Evolutionary conservation across 352 stramenopile genomes (phyloP), one percentile per base, ranked within the genome.

Genomic region (Globisporangium rhizosaccharum): DNA sequence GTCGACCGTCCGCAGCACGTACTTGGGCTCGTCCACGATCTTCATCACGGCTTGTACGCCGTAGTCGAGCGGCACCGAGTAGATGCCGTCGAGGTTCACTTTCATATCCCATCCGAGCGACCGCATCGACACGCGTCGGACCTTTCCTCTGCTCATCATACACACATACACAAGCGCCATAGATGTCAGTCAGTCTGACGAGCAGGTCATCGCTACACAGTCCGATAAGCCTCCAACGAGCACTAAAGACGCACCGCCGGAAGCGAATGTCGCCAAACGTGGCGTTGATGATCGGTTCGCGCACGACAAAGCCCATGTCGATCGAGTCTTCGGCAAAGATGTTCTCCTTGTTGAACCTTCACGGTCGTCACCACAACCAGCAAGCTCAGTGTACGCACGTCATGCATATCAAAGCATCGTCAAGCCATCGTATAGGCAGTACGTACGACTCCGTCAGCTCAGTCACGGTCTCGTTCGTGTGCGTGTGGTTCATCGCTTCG

Each of bases 1-100:
- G 25, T 94, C 82, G 56, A 94, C 79, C 44, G 85, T 94, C 39
- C 84, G 82, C 37, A 94, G 67, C 49, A 90, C 78, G 56, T 94
- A 92, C 75, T 94, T 90, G 30, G 85, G 85, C 57, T 92, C 85
- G 54, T 92, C 82, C 30, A 79, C 76, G 28, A 94, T 91, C 67
- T 94, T 94, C 85, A 94, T 94, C 44, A 95, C 85, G 4, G 84
- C 85, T 62, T 95, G 85, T 15, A 95, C 85, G n/a, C 85, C 85
- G 42, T 95, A 95, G 74, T 93, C 85, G 57, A 95, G 66, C 23
- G 85, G 85, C 57, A 95, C 82, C 9, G 85, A 93, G 68, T 90
- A 92, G 48, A 95, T 88, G 23, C 85, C 85, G 51, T 95, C 85
- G 42, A 95, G 75, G 55, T 90, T 92, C 46, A 95, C 80, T 63